Base-by-base conservation (phyloP, 176 grass and related monocot species). In the Carex parvula region DNA sequence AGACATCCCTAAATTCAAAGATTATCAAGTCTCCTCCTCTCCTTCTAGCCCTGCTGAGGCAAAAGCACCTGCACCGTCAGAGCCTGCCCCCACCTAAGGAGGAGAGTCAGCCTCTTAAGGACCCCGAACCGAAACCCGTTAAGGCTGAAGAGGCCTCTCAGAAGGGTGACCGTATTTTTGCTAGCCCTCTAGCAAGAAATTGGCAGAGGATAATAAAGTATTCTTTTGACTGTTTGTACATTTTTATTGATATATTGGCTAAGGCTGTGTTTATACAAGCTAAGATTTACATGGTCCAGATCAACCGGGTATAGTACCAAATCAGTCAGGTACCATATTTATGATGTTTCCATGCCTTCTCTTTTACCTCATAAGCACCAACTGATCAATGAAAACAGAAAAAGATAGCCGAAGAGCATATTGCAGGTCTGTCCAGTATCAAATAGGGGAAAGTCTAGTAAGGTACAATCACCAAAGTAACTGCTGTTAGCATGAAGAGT, bases 161-260 rank as follows among this genome's bases (percentile, higher is more conserved):
- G 77, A 57, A 84, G 64, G 91, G 91, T 30, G 92, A 95, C 35
- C 83, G 95, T 29, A 92, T 98, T 73, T 98, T 95, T 61, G 69
- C 89, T 60, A 95, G 92, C 46, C 95, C 95, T 79, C 89, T 93
- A 64, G 95, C 95, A 48, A 91, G 95, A 78, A 98, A 86, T 80
- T 95, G 50, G 95, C 95, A 42, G 95, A 95, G 87, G 95, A 98
- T 84, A 98, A 92, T 83, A 90, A 98, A 84, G 95, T 89, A 64
- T 77, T 84, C 41, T 13, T 78, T 84, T 88, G 32, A 63, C 17
- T 48, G 81, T 61, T 32, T 29, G 44, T 75, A 26, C 11, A 1
- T 74, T 5, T 48, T 50, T 66, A 16, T 32, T 75, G 41, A 33
- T 62, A 41, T 26, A 26, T n/a, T 71, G 18, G 39, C 14, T 4